phyloP scores from a whole-genome alignment of 208 protist species.

The Trypanosoma boissoni region DNA sequence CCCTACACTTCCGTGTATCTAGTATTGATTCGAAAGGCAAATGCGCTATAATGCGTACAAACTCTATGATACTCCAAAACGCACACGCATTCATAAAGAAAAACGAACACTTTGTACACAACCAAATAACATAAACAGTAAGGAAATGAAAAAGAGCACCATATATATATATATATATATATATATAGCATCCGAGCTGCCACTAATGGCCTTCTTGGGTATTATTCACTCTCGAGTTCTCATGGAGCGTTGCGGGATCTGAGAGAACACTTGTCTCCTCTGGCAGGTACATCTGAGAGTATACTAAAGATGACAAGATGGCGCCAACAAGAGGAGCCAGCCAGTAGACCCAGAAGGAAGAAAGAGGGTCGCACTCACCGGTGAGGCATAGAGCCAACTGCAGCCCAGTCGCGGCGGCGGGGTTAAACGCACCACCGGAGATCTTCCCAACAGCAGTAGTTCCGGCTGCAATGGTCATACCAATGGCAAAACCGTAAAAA shows the following conservation, averaged over 20 bases:
- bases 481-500: slow-evolving; percentile 81
- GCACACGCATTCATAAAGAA: no score
- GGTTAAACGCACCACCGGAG: slow-evolving; percentile 82
- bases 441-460: slow-evolving; percentile 60
- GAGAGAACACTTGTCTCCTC: slow-evolving; percentile 18
- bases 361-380: slow-evolving; percentile 60
- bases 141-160: no score
- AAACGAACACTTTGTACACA: no score
- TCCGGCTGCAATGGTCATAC: slow-evolving; percentile 72
- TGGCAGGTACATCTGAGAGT: slow-evolving; percentile 70
- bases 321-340: slow-evolving; percentile 67
- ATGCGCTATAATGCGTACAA: no score
- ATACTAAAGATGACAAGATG: slow-evolving; percentile 55
- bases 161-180: slow-evolving; percentile 14
- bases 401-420: slow-evolving; percentile 74
- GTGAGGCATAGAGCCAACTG: slow-evolving; percentile 72
- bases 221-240: slow-evolving; percentile 2
- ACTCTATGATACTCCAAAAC: no score
- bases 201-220: slow-evolving; percentile 8
- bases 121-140: no score
- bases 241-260: slow-evolving; percentile 31
- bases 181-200: slow-evolving; percentile 24
- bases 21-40: no score
- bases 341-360: slow-evolving; percentile 83
- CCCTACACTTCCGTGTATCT: no score